Conservation (phyloP, 192 early-diverging fungal genomes). For the Kickxella alabastrina region DNA sequence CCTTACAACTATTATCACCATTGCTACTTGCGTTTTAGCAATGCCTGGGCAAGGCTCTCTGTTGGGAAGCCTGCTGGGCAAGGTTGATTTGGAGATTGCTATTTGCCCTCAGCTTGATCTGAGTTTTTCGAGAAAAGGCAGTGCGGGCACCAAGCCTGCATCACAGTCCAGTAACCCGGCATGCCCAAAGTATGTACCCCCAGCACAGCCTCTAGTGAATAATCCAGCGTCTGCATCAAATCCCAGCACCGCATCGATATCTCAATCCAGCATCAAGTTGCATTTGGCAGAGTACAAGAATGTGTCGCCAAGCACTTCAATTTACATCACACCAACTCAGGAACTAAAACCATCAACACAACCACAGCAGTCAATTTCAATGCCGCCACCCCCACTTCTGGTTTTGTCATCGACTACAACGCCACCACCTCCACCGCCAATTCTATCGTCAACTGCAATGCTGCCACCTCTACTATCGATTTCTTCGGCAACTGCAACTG, state of each 20-base stretch:
- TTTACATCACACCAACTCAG: no score
- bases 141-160: not conserved
- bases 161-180: conserved; percentile 33
- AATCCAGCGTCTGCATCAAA: not conserved
- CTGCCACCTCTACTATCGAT: no score
- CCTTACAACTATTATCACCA: no score
- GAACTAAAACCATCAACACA: no score
- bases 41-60: conserved; percentile 20
- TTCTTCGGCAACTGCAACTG: no score
- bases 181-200: conserved; percentile 39
- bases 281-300: no score
- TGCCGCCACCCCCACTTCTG: no score
- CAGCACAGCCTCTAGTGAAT: not conserved
- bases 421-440: no score
- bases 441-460: no score
- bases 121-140: not conserved
- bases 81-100: conserved; percentile 24
- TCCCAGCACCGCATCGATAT: not conserved
- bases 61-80: conserved; percentile 24
- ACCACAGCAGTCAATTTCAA: no score
- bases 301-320: no score
- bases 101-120: conserved; percentile 21
- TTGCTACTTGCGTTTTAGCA: conserved; percentile 2
- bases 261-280: not conserved
- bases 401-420: no score